phyloP scores from a whole-genome alignment of 2,329 filamentous ascomycete genomes.

The Fusarium napiforme region DNA sequence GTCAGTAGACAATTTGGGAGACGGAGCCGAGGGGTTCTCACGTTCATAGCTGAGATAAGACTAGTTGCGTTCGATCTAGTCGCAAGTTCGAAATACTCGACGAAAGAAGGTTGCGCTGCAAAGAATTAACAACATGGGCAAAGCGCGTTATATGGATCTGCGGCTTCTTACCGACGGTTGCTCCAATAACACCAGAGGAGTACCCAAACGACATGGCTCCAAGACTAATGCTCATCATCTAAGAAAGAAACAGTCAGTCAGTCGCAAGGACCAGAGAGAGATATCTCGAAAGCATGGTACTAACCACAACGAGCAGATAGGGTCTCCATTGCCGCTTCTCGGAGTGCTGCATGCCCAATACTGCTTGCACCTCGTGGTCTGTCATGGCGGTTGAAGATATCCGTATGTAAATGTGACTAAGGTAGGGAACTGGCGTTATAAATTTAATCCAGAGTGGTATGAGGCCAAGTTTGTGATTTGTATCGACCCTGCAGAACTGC shows the following conservation, averaged over 20 bases:
- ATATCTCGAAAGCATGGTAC: neutral
- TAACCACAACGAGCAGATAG: neutral
- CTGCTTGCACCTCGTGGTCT: neutral
- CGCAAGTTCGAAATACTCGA: neutral
- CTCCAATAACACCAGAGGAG: neutral
- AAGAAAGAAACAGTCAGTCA: neutral
- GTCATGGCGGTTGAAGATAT: neutral
- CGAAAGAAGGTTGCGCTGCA: neutral
- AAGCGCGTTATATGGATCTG: accelerated
- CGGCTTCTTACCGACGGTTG: neutral
- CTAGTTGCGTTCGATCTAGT: neutral
- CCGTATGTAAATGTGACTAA: accelerated
- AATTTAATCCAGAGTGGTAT: neutral
- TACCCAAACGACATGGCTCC: neutral
- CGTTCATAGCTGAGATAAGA: neutral
- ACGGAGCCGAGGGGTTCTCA: neutral
- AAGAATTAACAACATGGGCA: neutral
- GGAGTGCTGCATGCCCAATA: neutral
- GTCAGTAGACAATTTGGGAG: neutral
- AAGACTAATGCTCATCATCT: neutral
- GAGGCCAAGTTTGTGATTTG: neutral
- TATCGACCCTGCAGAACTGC: neutral
- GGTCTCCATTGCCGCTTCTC: neutral
- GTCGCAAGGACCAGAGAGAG: accelerated
- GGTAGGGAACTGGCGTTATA: neutral